These are phyloP conservation scores for Cystobasidium ongulense DNA, from an alignment of 768 basidiomycete species.

Conservation along the genomic window DNA sequence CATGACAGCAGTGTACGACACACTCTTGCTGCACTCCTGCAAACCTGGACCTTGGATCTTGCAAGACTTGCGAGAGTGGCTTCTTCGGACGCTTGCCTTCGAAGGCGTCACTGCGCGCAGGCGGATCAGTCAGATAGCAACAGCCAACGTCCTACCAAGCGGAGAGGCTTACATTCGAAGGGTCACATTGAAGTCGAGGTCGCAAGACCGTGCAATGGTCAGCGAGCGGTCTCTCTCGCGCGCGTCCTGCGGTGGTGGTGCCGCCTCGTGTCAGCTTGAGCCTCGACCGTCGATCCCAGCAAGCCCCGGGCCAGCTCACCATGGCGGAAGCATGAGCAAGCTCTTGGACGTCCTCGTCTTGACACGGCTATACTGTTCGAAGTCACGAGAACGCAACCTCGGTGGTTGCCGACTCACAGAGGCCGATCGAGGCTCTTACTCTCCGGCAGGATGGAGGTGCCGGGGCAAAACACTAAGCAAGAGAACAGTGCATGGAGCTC, in stretches of 20 bases:
- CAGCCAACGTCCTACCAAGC: no score
- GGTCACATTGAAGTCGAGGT: constrained; percentile 34
- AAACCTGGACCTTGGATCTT: constrained; percentile 71
- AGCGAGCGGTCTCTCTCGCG: constrained; percentile 27
- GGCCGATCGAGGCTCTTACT: background rate
- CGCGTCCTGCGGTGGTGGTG: background rate
- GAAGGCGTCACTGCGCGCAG: constrained; percentile 45
- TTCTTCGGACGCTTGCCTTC: constrained; percentile 69
- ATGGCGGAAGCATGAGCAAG: background rate
- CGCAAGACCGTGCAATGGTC: constrained; percentile 31
- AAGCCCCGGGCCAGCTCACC: background rate
- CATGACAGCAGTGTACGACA: constrained; percentile 18
- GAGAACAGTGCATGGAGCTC: background rate
- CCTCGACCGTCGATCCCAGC: background rate
- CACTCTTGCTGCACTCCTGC: constrained; percentile 70
- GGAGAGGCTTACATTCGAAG: constrained; percentile 44
- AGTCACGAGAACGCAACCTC: background rate
- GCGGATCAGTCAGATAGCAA: background rate
- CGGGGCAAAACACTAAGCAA: background rate
- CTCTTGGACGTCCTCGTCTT: background rate
- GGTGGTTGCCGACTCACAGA: background rate
- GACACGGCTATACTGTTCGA: background rate
- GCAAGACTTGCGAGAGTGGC: constrained; percentile 69
- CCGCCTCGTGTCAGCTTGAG: background rate
- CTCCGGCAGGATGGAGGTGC: background rate